phyloP scores from a whole-genome alignment of 192 early-diverging fungal species.

The Geosiphon pyriformis region DNA sequence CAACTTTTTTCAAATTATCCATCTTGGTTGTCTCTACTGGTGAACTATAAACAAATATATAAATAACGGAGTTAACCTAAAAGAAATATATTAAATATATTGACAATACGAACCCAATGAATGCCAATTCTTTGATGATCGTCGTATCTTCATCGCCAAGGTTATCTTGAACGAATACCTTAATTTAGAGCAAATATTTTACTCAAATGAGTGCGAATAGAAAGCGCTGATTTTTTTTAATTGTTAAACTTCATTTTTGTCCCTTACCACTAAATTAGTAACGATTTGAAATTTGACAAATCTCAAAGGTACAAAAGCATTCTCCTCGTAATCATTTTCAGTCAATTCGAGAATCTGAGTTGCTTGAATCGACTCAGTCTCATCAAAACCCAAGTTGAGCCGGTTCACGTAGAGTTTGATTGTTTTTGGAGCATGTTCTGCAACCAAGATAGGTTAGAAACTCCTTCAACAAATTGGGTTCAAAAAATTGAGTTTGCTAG shows the following conservation, averaged over 20 bases:
- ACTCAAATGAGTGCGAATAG: too few species aligned
- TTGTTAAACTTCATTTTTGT: too few species aligned
- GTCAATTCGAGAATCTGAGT: conserved; percentile 74
- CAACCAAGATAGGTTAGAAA: not conserved
- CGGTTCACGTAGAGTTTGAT: conserved; percentile 86
- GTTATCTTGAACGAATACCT: conserved; percentile 83
- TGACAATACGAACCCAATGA: conserved; percentile 58
- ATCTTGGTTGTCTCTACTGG: conserved; percentile 39
- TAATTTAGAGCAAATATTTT: not conserved
- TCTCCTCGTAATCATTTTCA: conserved; percentile 60
- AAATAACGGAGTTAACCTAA: not conserved
- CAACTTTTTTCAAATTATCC: conserved; percentile 41
- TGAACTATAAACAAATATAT: conserved; percentile 24
- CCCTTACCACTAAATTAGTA: conserved; percentile 60
- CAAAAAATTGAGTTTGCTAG: not conserved
- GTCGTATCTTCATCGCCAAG: conserved; percentile 79
- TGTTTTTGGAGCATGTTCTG: conserved; percentile 78
- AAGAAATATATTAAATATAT: not conserved
- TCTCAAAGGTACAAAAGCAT: conserved; percentile 67
- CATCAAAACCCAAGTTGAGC: conserved; percentile 79
- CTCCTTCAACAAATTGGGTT: not conserved
- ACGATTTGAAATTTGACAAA: conserved; percentile 96
- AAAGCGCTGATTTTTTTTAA: too few species aligned
- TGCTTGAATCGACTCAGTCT: conserved; percentile 66
- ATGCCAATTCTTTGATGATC: conserved; percentile 67